Base-by-base conservation (phyloP, 2,329 filamentous ascomycete species). In the Aspergillus sergii region DNA sequence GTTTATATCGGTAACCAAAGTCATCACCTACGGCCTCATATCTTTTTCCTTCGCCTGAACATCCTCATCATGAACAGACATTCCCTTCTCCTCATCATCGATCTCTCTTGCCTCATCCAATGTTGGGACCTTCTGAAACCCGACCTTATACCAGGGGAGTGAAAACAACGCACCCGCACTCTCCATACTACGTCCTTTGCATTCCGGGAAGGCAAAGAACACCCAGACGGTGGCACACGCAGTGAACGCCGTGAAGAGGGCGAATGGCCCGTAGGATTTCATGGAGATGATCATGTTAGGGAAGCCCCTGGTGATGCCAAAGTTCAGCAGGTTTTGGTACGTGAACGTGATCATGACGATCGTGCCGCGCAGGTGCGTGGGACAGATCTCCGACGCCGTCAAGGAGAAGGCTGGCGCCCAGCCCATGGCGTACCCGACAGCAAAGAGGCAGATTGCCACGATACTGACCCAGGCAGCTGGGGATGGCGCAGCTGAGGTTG, bases 241-340 rank as follows among this genome's bases (percentile, higher is more conserved):
- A 3, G 66, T 70, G 12, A 68, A 66, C 1, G 58, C 67, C 3
- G 67, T 57, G 21, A 70, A 69, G 1, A 71, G 56, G 6, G 67
- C 66, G 32, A 71, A 71, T 2, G 68, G 67, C 0, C 68, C 66
- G 34, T 61, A 70, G 2, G 68, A 32, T 10, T 68, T 64, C 66
- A 70, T 69, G 14, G 26, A 48, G 1, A 58, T 45, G 0, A 64
- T 67, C 68, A 68, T 68, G 14, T 65, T 69, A 0, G 60, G 65
- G n/a, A 71, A 69, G 1, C 63, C 65, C 0, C 66, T 60, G 2
- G 68, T 65, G 28, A 70, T 69, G 2, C 62, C 68, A 39, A 72
- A 71, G 46, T 69, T 66, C 4, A 72, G 46, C 19, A 71, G 36
- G 26, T 72, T 70, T 32, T 69, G 69, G 41, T 69, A 71, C 2